Evolutionary conservation across 1,139 yeast genomes (phyloP), one percentile per base, ranked within the genome.

Genomic region (Debaryomyces psychrophilus): DNA sequence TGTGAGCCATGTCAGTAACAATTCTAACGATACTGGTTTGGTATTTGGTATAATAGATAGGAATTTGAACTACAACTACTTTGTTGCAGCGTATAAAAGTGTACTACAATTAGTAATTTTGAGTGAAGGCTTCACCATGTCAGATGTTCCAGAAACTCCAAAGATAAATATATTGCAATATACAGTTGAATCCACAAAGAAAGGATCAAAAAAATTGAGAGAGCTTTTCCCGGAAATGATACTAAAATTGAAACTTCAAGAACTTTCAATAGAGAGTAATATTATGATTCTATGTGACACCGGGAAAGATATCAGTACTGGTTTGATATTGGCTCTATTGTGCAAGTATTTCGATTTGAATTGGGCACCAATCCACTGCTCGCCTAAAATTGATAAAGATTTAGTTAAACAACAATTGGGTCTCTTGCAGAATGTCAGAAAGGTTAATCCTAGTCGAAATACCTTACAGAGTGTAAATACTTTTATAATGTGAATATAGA

Each of bases 401-500:
- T 56, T 71, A 4, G 77, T 90, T 7, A 78, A 82, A 47, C 76
- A 75, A 52, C 84, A 86, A 48, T 64, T 88, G 38, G 79, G 83
- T 2, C 62, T 64, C 44, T 57, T 89, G 5, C 71, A 76, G 20
- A 65, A 71, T 4, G 55, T 66, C 3, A 64, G 74, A 18, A 77
- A 75, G 39, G 80, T 80, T 7, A 87, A 88, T 50, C 96, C 96
- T 0, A 83, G 92, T 49, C 69, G 97, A 44, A 82, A 87, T 23
- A 85, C 95, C 0, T 66, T 89, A 35, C 93, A 87, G 54, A 78
- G 86, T 47, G 76, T 84, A 3, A 83, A 83, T 53, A 64, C 78
- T 9, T 76, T 58, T 51, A 52, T 80, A 41, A 64, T 67, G 65
- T 47, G 41, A 37, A 23, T 35, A 9, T 15, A 23, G 17, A 26